Conservation (phyloP, 257 asterid genomes). For the Nemophila menziesii region DNA sequence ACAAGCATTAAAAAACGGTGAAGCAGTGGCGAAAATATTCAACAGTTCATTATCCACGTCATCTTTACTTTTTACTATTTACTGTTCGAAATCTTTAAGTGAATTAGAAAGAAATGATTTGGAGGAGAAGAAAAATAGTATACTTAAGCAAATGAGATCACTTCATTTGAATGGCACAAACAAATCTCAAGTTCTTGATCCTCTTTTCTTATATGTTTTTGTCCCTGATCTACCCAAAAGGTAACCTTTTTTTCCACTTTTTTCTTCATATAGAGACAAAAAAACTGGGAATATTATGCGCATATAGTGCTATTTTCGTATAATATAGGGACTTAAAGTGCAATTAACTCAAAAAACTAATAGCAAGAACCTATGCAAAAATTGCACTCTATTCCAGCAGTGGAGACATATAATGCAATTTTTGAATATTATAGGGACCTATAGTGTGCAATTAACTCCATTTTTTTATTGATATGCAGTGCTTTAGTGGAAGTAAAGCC, state of each 20-base stretch:
- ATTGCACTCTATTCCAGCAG: too few species aligned
- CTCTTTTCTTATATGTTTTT: constrained; percentile 54
- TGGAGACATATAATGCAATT: too few species aligned
- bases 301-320: too few species aligned
- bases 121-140: constrained; percentile 38
- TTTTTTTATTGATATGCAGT: constrained; percentile 25
- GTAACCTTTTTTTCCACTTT: constrained; percentile 19
- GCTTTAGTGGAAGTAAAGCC: constrained; percentile 92
- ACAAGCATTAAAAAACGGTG: constrained; percentile 59
- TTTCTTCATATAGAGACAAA: background rate
- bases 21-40: constrained; percentile 73
- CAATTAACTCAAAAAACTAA: too few species aligned
- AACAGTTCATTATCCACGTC: constrained; percentile 57
- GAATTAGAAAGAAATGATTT: constrained; percentile 43
- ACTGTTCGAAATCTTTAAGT: constrained; percentile 53
- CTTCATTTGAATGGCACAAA: constrained; percentile 26
- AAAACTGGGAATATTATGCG: too few species aligned
- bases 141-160: constrained; percentile 46
- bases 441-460: background rate
- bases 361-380: too few species aligned
- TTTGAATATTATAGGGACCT: too few species aligned
- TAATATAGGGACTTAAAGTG: too few species aligned
- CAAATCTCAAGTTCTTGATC: constrained; percentile 27
- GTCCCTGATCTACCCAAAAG: constrained; percentile 98
- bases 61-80: constrained; percentile 47